Conservation (phyloP, 2,329 filamentous ascomycete species). For the Epicoccum nigrum region DNA sequence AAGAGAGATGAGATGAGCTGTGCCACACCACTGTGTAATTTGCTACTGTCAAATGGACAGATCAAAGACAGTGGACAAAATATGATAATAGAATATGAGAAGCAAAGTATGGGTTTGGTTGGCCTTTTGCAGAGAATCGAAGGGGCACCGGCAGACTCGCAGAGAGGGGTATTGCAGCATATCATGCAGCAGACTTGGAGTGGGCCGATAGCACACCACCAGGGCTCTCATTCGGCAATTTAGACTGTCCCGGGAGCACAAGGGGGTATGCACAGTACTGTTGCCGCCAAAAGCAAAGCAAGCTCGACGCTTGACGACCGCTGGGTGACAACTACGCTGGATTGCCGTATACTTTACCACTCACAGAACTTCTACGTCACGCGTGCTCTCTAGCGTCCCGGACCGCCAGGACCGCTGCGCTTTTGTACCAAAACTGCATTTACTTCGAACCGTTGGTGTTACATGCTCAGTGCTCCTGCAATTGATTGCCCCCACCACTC, state of each 20-base stretch:
- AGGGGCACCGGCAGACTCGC: slow-evolving; percentile 17
- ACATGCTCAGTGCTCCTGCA: slow-evolving; percentile 12
- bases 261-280: slow-evolving; percentile 18
- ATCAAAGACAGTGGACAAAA: neutral
- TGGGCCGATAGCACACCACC: slow-evolving; percentile 37
- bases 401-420: slow-evolving; percentile 35
- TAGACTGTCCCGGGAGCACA: slow-evolving; percentile 27
- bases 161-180: slow-evolving; percentile 44
- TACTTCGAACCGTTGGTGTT: slow-evolving; percentile 10
- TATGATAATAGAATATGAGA: neutral
- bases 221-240: slow-evolving; percentile 32
- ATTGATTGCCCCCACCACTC: slow-evolving; percentile 1
- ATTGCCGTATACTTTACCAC: slow-evolving; percentile 37
- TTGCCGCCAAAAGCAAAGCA: slow-evolving; percentile 20
- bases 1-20: neutral
- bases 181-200: slow-evolving; percentile 36
- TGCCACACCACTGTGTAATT: slow-evolving; percentile 10
- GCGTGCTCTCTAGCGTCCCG: slow-evolving; percentile 24
- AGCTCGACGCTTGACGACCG: slow-evolving; percentile 17
- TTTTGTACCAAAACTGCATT: slow-evolving; percentile 17
- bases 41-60: neutral
- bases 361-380: slow-evolving; percentile 39
- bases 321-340: slow-evolving; percentile 8
- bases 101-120: slow-evolving; percentile 4
- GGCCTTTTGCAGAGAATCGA: slow-evolving; percentile 19